phyloP scores from a whole-genome alignment of 805 yeast genomes.

The Henningerozyma blattae region DNA sequence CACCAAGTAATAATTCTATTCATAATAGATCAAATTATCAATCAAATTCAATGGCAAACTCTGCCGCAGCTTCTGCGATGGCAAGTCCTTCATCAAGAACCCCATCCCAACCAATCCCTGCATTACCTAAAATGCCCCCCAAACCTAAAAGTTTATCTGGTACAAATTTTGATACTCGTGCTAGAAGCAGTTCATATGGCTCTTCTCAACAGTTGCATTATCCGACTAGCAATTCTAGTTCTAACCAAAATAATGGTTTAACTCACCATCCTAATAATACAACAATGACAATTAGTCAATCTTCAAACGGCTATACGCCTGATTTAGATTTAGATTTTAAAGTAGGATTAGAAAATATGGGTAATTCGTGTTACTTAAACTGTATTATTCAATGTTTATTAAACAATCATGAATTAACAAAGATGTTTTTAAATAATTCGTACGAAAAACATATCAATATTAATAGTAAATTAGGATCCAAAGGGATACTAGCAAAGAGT shows the following conservation, averaged over 20 bases:
- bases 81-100: conserved; percentile 1
- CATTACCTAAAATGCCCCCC: conserved; percentile 12
- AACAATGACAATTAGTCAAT: background rate
- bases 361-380: conserved; percentile 91
- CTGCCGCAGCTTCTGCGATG: background rate
- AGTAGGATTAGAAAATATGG: conserved; percentile 73
- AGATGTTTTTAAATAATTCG: conserved; percentile 50
- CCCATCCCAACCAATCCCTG: conserved; percentile 10
- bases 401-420: conserved; percentile 57
- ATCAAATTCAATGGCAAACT: too few species aligned
- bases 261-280: too few species aligned
- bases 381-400: conserved; percentile 75
- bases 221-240: background rate
- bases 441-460: conserved; percentile 62
- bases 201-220: too few species aligned
- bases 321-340: conserved; percentile 28
- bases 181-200: background rate
- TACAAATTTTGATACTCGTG: background rate
- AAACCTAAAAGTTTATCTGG: background rate
- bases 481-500: conserved; percentile 63
- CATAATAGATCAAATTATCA: too few species aligned
- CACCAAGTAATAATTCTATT: background rate
- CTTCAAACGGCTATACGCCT: conserved; percentile 1
- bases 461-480: conserved; percentile 64
- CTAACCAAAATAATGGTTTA: too few species aligned